Evolutionary conservation across 805 yeast species (phyloP), one percentile per base, ranked within the genome.

Genomic region (Ogataea haglerorum): DNA sequence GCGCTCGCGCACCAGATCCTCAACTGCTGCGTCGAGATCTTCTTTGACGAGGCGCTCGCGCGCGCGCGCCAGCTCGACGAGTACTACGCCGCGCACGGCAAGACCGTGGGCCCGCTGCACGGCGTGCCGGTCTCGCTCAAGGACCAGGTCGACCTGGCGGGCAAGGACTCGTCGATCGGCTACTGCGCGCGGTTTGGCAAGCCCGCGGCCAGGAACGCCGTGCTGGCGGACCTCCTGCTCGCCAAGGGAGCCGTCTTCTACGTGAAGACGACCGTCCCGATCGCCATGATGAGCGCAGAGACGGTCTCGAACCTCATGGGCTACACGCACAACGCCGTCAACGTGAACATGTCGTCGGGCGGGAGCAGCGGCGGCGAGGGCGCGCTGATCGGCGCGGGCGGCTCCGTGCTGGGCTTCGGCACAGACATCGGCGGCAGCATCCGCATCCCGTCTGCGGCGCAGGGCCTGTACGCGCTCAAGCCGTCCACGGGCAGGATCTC

Each of bases 31-130:
- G 47, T 61, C 9, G 73, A 69, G 39, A 63, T 69, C 10, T 79
- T 83, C 54, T 64, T 76, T 26, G 78, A 76, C 8, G 75, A 76
- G 43, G 89, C 86, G 10, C 63, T 81, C 39, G 65, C 64, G 41
- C 66, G 70, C 42, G 88, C 88, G 6, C 58, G 69, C 49, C 65
- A 57, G 38, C 64, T 80, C 45, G 90, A 82, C 53, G 73, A 67
- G 17, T 70, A 72, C 52, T 75, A 49, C 41, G 58, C 56, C 38
- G 48, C 66, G 30, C 60, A 70, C 30, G 82, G 80, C 12, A 68
- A 72, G 46, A 58, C 70, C 2, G 53, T 75, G 25, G 86, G 86
- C 21, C 81, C 84, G 2, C 67, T 81, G 34, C 86, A 81, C 50
- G 88, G 88, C 2, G 60, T 81, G 22, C 88, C 87, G 52, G 59